phyloP scores from a whole-genome alignment of 805 yeast species.

The Danielia reshetovae region DNA sequence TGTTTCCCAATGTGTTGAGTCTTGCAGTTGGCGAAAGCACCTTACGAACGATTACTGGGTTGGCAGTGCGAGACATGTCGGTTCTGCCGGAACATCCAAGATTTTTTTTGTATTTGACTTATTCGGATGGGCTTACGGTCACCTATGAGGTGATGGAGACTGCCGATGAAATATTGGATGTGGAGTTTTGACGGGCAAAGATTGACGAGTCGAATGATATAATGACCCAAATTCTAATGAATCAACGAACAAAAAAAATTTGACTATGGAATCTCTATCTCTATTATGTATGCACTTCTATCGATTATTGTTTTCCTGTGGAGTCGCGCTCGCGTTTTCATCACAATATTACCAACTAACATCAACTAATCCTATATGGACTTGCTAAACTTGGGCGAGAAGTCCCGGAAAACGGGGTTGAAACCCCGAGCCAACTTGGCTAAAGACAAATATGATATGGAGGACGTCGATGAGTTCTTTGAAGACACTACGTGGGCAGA shows the following conservation, averaged over 20 bases:
- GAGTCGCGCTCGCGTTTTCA: neutral
- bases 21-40: constrained; percentile 25
- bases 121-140: constrained; percentile 30
- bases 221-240: no score
- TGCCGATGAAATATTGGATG: no score
- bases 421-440: constrained; percentile 42
- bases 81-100: constrained; percentile 18
- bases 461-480: constrained; percentile 66
- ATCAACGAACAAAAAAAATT: no score
- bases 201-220: no score
- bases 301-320: neutral
- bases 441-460: constrained; percentile 61
- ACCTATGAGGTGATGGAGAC: constrained; percentile 15
- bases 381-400: constrained; percentile 47
- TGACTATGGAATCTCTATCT: no score
- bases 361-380: constrained; percentile 25
- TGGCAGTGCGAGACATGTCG: constrained; percentile 25
- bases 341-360: neutral
- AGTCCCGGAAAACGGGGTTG: constrained; percentile 66
- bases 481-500: constrained; percentile 30
- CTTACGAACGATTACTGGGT: constrained; percentile 31
- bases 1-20: constrained; percentile 34
- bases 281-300: no score
- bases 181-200: no score
- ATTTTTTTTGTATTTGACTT: constrained; percentile 28